Base-by-base conservation (phyloP, 768 basidiomycete species). In the Russula earlei region DNA sequence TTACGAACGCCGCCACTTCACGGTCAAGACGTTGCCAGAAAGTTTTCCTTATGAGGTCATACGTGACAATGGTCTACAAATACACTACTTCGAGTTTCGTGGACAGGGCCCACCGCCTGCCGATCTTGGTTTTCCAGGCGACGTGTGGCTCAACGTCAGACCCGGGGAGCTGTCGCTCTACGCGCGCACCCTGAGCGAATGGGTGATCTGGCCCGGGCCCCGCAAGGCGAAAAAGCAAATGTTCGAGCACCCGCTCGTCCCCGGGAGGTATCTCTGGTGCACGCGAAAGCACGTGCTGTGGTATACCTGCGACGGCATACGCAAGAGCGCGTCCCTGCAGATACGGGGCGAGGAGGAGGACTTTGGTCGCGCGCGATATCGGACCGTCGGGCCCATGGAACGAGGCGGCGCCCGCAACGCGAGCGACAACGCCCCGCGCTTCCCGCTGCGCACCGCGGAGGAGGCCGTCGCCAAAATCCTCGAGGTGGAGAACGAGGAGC, bases 71-170 rank as follows among this genome's bases (percentile, higher is more conserved):
- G 62, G 62, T 20, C 52, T 62, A 7, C 62, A 62, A 47, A 54
- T 67, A 25, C 64, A 62, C 48, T 67, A 65, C 54, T 54, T 55
- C 58, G 66, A 67, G 46, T 67, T 64, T 36, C 65, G 66, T 22
- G 66, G 65, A 12, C 60, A 58, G 27, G 65, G 66, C 12, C 56
- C 56, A 20, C 66, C 66, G 15, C 63, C 66, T 12, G 10, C 54
- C 34, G 64, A 67, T 41, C 50, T 67, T 43, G 66, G 66, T 3
- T 47, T 43, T 49, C 55, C 62, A 1, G 66, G 66, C 15, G 66
- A 67, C 41, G 64, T 67, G 17, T 67, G 66, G 60, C 22, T 67
- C 11, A 63, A 67, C 50, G 34, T 63, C 40, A 54, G 45, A 33
- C 52, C 52, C 6, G 59, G 59, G 15, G 55, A 61, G 9, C 52